A percentile compares a stretch with the other conserved stretches of the same genome.
phyloP scores from a whole-genome alignment of 2,329 filamentous ascomycete genomes.

The Pezicula neosporulosa region DNA sequence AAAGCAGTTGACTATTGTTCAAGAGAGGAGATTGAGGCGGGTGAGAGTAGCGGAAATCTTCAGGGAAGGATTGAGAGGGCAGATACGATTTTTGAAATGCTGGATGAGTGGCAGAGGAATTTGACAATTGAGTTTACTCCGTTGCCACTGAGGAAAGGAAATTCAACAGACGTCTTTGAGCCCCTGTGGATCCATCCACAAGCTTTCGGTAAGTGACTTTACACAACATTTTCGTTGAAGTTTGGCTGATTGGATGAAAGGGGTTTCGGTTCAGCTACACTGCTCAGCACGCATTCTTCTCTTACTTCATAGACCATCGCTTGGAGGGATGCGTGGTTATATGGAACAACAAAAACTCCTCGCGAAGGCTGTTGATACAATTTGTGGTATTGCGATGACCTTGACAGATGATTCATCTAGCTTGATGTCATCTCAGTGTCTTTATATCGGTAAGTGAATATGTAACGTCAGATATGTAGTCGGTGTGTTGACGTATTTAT shows the following conservation, averaged over 20 bases:
- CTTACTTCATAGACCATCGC: conserved; percentile 47
- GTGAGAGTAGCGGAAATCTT: conserved; percentile 32
- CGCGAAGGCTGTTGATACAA: conserved; percentile 43
- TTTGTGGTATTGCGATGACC: conserved; percentile 47
- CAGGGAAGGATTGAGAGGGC: conserved; percentile 41
- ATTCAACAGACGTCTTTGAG: conserved; percentile 32
- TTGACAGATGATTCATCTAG: conserved; percentile 37
- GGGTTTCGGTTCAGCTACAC: conserved; percentile 46
- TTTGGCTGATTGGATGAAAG: conserved; percentile 1
- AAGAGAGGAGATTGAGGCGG: conserved; percentile 41
- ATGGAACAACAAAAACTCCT: conserved; percentile 36
- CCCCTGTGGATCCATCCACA: conserved; percentile 49
- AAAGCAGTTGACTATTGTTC: conserved; percentile 57
- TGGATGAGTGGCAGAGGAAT: conserved; percentile 43
- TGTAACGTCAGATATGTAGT: not conserved
- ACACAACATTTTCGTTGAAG: no score
- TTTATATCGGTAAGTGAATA: conserved; percentile 29
- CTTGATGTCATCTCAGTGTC: conserved; percentile 39
- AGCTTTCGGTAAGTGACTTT: conserved; percentile 29
- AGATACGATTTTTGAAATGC: conserved; percentile 40
- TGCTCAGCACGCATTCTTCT: conserved; percentile 50
- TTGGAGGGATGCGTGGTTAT: conserved; percentile 46
- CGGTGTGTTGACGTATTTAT: conserved; percentile 4
- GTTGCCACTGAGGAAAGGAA: conserved; percentile 29
- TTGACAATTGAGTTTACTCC: conserved; percentile 33